phyloP scores from a whole-genome alignment of 179 eudicot genomes.

The Corrigiola litoralis region DNA sequence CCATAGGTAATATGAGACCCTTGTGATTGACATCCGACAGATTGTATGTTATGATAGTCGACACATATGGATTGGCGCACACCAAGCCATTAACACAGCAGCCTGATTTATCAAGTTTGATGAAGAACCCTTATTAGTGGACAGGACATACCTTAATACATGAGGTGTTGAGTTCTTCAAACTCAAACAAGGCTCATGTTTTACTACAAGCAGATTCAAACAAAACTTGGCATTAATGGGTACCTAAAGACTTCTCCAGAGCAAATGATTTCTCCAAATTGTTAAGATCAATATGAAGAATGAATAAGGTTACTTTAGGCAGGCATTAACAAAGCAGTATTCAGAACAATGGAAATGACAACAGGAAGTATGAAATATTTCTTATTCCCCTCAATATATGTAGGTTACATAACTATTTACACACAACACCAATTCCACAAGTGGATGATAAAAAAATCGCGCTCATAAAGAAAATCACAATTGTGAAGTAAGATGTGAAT shows the following conservation, averaged over 20 bases:
- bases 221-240: slow-evolving; percentile 3
- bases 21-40: background rate
- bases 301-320: no score
- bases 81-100: no score
- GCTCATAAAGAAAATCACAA: background rate
- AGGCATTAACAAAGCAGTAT: no score
- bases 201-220: background rate
- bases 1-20: background rate
- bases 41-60: background rate
- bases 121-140: background rate
- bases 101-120: background rate
- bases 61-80: no score
- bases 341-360: no score
- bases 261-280: background rate
- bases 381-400: no score
- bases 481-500: background rate
- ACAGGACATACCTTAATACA: background rate
- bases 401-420: no score
- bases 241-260: no score
- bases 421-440: background rate
- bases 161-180: background rate
- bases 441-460: background rate
- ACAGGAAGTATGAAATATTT: no score
- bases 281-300: background rate
- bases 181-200: no score